These are phyloP conservation scores for Tolypocladium ovalisporum DNA, from an alignment of 2,329 filamentous ascomycete genomes.

Conservation along the genomic window DNA sequence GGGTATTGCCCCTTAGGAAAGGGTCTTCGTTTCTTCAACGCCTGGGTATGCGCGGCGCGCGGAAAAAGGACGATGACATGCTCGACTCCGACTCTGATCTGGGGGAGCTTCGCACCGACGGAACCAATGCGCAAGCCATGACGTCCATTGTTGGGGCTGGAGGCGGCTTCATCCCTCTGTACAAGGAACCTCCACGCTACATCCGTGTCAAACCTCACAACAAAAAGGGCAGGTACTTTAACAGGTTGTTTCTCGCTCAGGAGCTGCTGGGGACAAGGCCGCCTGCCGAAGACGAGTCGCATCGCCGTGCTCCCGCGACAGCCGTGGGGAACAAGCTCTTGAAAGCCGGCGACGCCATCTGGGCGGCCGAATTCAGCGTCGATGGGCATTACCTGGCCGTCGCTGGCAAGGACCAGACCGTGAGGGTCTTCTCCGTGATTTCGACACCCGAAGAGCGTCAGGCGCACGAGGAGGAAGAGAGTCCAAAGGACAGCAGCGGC, in stretches of 20 bases:
- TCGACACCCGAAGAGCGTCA: constrained; percentile 69
- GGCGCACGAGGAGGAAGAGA: constrained; percentile 49
- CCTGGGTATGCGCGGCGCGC: constrained; percentile 57
- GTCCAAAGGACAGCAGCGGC: constrained; percentile 20
- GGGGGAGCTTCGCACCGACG: constrained; percentile 59
- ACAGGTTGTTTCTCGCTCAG: constrained; percentile 83
- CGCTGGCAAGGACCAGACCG: constrained; percentile 77
- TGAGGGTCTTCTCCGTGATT: constrained; percentile 84
- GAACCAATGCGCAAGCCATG: constrained; percentile 74
- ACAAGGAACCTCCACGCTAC: constrained; percentile 83
- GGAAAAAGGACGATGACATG: constrained; percentile 56
- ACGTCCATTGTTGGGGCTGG: constrained; percentile 60
- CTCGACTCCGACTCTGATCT: constrained; percentile 60
- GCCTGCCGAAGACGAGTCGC: constrained; percentile 15
- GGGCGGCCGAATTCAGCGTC: constrained; percentile 86
- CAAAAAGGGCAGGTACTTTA: constrained; percentile 74
- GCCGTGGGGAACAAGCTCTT: constrained; percentile 29
- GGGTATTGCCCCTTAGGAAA: constrained; percentile 46
- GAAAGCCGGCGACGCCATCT: constrained; percentile 58
- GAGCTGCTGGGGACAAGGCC: constrained; percentile 59
- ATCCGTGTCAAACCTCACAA: constrained; percentile 74
- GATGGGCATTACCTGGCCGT: constrained; percentile 86
- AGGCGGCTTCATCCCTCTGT: constrained; percentile 68
- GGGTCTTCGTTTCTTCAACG: constrained; percentile 84
- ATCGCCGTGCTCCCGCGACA: constrained; percentile 20